Evolutionary conservation across 805 yeast species (phyloP).

Genomic region (Tetrapisispora pingtungensis): DNA sequence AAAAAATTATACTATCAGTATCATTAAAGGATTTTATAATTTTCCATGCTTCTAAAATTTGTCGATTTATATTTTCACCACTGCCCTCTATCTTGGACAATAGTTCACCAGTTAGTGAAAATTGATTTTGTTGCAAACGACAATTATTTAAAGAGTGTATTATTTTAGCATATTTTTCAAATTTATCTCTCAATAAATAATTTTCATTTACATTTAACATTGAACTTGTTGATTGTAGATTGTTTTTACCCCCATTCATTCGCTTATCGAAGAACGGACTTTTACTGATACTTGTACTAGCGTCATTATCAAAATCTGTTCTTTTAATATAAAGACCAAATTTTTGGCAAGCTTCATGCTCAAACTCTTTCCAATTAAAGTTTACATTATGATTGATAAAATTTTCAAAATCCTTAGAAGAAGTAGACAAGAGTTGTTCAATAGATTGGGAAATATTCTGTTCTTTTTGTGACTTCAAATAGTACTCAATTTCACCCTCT

Average conservation of each 20-base stretch:
- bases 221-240: slow-evolving; percentile 24
- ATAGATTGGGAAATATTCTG: slow-evolving; percentile 75
- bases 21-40: slow-evolving; percentile 39
- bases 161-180: slow-evolving; percentile 65
- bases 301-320: slow-evolving; percentile 5
- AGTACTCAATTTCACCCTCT: slow-evolving; percentile 3
- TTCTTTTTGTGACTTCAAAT: slow-evolving; percentile 49
- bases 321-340: slow-evolving; percentile 46
- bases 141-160: slow-evolving; percentile 62
- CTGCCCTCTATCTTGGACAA: slow-evolving; percentile 49
- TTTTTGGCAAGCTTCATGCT: slow-evolving; percentile 61
- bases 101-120: slow-evolving; percentile 51
- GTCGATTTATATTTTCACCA: slow-evolving; percentile 56
- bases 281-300: slow-evolving; percentile 6
- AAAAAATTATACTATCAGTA: slow-evolving; percentile 34
- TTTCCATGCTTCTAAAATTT: slow-evolving; percentile 65
- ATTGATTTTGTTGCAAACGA: slow-evolving; percentile 41
- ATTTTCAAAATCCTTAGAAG: slow-evolving; percentile 74
- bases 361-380: slow-evolving; percentile 76
- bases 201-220: slow-evolving; percentile 37
- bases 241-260: neutral
- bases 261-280: slow-evolving; percentile 5
- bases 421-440: slow-evolving; percentile 62
- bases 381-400: slow-evolving; percentile 63
- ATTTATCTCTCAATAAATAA: slow-evolving; percentile 39